phyloP scores from a whole-genome alignment of 495 filamentous ascomycete species.

The Hypoxylon fragiforme region DNA sequence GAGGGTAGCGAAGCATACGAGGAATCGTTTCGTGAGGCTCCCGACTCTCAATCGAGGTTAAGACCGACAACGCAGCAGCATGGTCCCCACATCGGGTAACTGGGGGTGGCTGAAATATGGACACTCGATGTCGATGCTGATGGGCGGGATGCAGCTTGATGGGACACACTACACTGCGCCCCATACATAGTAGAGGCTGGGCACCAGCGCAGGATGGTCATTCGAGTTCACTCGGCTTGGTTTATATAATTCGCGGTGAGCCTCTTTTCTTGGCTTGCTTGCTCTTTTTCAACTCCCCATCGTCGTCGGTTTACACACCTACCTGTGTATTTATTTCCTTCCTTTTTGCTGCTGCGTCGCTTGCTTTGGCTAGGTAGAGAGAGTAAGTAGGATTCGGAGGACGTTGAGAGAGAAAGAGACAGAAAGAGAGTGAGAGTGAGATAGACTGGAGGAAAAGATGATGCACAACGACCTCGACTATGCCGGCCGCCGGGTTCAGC shows the following conservation, averaged over 20 bases:
- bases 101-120: conserved; percentile 16
- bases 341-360: no score
- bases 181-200: conserved; percentile 27
- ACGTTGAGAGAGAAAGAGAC: no score
- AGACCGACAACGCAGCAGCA: conserved; percentile 32
- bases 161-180: conserved; percentile 6
- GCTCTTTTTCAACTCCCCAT: background rate
- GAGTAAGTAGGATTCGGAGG: no score
- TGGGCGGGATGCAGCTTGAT: conserved; percentile 3
- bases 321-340: no score
- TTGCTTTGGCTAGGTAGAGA: no score
- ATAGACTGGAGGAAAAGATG: no score
- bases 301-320: conserved; percentile 2
- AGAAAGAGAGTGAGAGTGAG: no score
- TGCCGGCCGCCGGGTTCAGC: conserved; percentile 18
- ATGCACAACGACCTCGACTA: conserved; percentile 26
- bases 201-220: conserved; percentile 13
- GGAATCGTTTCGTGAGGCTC: conserved; percentile 20
- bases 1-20: conserved; percentile 3
- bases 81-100: conserved; percentile 19
- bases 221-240: conserved; percentile 7
- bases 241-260: conserved; percentile 31
- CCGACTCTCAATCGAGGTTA: conserved; percentile 11
- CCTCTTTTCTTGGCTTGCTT: conserved; percentile 30
- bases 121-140: conserved; percentile 15